Percentiles rank a stretch among this genome's conserved stretches.
These are phyloP conservation scores for Hygrophoropsis aurantiaca DNA, from an alignment of 768 basidiomycete genomes.

Conservation along the genomic window DNA sequence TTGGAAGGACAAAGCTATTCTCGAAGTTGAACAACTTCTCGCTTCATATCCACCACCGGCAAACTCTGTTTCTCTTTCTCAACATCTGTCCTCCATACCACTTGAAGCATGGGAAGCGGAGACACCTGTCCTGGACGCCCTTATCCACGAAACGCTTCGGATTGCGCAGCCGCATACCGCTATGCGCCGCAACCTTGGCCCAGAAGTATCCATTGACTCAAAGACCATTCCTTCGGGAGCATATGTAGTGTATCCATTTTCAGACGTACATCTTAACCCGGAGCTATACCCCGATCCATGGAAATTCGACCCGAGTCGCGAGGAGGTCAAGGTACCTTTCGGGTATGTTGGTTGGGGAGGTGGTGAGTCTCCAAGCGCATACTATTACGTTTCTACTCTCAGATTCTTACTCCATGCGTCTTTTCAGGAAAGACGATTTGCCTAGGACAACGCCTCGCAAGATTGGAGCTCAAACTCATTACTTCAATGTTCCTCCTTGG, in stretches of 20 bases:
- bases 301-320: conserved; percentile 66
- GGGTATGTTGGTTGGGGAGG: conserved; percentile 78
- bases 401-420: conserved; percentile 6
- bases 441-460: conserved; percentile 73
- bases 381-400: conserved; percentile 16
- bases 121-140: conserved; percentile 68
- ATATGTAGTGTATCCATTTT: conserved; percentile 78
- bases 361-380: conserved; percentile 46
- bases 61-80: conserved; percentile 33
- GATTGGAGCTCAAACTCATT: conserved; percentile 71
- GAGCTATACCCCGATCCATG: conserved; percentile 74
- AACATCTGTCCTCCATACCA: conserved; percentile 57
- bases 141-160: conserved; percentile 76
- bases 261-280: conserved; percentile 74
- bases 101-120: conserved; percentile 69
- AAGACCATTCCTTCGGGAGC: conserved; percentile 71
- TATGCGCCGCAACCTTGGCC: conserved; percentile 78
- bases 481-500: conserved; percentile 66
- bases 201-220: conserved; percentile 66
- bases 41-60: conserved; percentile 35
- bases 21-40: conserved; percentile 60
- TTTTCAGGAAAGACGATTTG: conserved; percentile 66
- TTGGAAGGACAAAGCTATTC: conserved; percentile 61
- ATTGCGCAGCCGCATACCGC: conserved; percentile 79
- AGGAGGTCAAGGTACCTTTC: conserved; percentile 51